Percentiles rank a stretch among this genome's conserved stretches.
Evolutionary conservation across 306 rosid species (phyloP).

Genomic region (Glycine latifolia): DNA sequence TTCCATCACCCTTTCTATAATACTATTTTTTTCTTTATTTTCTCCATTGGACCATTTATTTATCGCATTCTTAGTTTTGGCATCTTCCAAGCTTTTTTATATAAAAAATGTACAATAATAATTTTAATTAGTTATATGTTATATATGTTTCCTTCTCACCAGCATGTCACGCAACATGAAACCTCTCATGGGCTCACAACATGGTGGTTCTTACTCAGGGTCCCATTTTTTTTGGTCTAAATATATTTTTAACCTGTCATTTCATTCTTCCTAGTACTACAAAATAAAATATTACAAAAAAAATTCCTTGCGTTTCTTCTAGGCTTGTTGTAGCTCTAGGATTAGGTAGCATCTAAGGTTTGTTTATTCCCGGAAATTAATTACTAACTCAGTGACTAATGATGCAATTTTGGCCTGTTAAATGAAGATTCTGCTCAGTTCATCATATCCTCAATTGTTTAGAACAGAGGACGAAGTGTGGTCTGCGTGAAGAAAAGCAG

Average conservation of each 20-base stretch:
- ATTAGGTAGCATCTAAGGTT: conserved; percentile 25
- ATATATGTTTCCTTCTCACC: conserved; percentile 19
- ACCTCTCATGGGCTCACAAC: background rate
- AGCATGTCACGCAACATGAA: conserved; percentile 31
- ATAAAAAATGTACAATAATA: background rate
- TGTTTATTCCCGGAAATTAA: conserved; percentile 9
- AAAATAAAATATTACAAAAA: background rate
- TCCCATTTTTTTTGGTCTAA: conserved; percentile 10
- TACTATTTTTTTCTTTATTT: background rate
- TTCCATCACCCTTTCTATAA: no score
- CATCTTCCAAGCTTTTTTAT: background rate
- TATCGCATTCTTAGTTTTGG: background rate
- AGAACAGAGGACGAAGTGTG: background rate
- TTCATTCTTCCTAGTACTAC: background rate
- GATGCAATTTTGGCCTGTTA: background rate
- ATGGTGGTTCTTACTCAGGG: background rate
- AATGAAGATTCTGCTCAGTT: conserved; percentile 7
- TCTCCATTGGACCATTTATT: background rate
- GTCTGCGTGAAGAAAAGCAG: background rate
- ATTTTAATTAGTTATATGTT: background rate
- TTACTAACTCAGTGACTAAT: background rate
- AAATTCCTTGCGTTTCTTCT: conserved; percentile 22
- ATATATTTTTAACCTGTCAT: background rate
- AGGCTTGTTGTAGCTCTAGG: conserved; percentile 11
- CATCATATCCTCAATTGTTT: background rate